Conservation (phyloP, 345 rosid species). For the Sisymbrium irio region DNA sequence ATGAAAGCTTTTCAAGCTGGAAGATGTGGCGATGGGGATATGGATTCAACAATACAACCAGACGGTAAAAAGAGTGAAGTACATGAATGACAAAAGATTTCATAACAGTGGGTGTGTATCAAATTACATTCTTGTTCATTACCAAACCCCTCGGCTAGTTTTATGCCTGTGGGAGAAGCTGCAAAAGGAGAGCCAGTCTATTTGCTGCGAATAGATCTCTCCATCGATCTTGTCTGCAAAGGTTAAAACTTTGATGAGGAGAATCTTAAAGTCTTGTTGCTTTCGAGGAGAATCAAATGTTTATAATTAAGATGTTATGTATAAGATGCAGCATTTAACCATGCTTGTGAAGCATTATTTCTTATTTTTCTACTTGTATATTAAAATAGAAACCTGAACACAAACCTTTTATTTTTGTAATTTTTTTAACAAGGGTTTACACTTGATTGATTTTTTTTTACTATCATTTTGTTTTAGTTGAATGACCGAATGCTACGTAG, state of each 20-base stretch:
- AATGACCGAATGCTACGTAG: too few relatives aligned
- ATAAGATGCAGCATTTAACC: background rate
- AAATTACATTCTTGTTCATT: constrained; percentile 77
- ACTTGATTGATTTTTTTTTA: too few relatives aligned
- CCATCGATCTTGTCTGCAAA: constrained; percentile 1
- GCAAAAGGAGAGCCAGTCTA: constrained; percentile 60
- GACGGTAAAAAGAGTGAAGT: constrained; percentile 52
- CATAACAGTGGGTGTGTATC: constrained; percentile 71
- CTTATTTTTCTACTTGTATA: too few relatives aligned
- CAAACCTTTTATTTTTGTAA: too few relatives aligned
- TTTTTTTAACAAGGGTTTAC: too few relatives aligned
- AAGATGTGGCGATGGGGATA: constrained; percentile 95
- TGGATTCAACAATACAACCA: constrained; percentile 75
- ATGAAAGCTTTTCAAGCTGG: constrained; percentile 78
- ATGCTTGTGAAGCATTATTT: too few relatives aligned
- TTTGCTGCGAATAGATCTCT: constrained; percentile 65
- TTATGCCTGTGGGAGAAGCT: constrained; percentile 91
- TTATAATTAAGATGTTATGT: background rate
- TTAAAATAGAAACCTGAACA: too few relatives aligned
- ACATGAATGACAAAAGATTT: constrained; percentile 66
- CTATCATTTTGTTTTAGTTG: too few relatives aligned
- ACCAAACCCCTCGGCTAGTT: constrained; percentile 73
- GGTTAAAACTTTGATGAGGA: background rate
- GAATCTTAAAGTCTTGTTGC: background rate
- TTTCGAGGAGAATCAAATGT: background rate